phyloP scores from a whole-genome alignment of 305 asterid species.

The Rubia balearica region DNA sequence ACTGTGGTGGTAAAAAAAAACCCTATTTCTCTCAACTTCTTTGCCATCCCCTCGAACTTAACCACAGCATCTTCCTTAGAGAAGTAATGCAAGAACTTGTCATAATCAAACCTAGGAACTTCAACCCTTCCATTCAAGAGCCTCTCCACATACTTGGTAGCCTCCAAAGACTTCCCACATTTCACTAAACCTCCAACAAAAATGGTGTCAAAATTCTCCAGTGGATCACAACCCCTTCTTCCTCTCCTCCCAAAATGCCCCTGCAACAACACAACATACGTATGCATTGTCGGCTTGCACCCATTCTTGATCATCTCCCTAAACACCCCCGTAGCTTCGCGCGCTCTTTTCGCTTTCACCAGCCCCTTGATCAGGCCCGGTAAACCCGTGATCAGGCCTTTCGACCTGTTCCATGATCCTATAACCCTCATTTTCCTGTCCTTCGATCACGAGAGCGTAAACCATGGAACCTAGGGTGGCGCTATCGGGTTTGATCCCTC shows the following conservation, averaged over 20 bases:
- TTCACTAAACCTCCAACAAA: conserved; percentile 87
- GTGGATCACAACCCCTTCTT: conserved; percentile 72
- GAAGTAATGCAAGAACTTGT: conserved; percentile 65
- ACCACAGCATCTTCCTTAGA: conserved; percentile 76
- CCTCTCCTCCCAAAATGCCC: conserved; percentile 89
- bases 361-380: conserved; percentile 89
- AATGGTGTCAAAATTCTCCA: conserved; percentile 83
- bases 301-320: conserved; percentile 75
- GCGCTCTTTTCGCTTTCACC: conserved; percentile 54
- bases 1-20: no score
- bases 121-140: conserved; percentile 48
- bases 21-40: conserved; percentile 77
- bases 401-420: conserved; percentile 40
- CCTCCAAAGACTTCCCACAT: conserved; percentile 64
- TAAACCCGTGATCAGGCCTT: conserved; percentile 48
- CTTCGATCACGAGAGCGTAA: conserved; percentile 47
- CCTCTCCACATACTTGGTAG: conserved; percentile 76
- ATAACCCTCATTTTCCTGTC: conserved; percentile 61
- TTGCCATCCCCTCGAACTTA: conserved; percentile 73
- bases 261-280: conserved; percentile 79
- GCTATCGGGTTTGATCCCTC: conserved; percentile 47
- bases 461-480: conserved; percentile 42
- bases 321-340: conserved; percentile 76
- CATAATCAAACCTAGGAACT: conserved; percentile 88
- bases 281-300: conserved; percentile 93